Evolutionary conservation across 129 eudicot genomes (phyloP).

Genomic region (Dittrichia graveolens): DNA sequence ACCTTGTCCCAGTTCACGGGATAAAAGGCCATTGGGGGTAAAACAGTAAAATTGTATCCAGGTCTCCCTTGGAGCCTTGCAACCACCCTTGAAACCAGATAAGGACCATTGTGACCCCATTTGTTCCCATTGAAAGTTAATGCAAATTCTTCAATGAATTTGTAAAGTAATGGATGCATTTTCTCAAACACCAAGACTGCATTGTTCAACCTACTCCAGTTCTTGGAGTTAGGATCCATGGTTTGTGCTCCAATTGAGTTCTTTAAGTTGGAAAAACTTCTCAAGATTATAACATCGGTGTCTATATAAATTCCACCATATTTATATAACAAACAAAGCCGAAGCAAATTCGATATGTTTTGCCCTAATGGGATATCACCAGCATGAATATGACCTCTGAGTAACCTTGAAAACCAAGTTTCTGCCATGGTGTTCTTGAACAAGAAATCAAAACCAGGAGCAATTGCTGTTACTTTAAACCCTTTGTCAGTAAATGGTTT

Average conservation of each 20-base stretch:
- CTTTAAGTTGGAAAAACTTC: conserved; percentile 46
- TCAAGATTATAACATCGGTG: conserved; percentile 70
- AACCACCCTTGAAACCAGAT: conserved; percentile 91
- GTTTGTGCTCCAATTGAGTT: conserved; percentile 89
- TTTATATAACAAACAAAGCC: conserved; percentile 72
- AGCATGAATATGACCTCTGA: conserved; percentile 50
- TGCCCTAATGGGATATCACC: conserved; percentile 83
- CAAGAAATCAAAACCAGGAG: conserved; percentile 66
- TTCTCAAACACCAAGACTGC: conserved; percentile 90
- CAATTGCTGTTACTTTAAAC: conserved; percentile 54
- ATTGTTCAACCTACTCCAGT: conserved; percentile 82
- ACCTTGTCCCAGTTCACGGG: conserved; percentile 84
- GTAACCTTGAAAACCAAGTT: conserved; percentile 56
- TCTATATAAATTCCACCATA: conserved; percentile 91
- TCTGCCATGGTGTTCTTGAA: conserved; percentile 75
- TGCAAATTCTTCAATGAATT: conserved; percentile 88
- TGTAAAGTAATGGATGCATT: conserved; percentile 75
- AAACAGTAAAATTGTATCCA: conserved; percentile 53
- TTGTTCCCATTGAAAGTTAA: conserved; percentile 87
- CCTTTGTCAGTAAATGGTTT: conserved; percentile 63
- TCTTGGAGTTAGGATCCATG: conserved; percentile 49
- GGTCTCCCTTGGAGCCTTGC: conserved; percentile 55
- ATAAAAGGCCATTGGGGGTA: conserved; percentile 82
- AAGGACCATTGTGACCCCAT: conserved; percentile 99
- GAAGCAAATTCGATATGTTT: conserved; percentile 81